Evolutionary conservation across 2,329 filamentous ascomycete species (phyloP).

Genomic region (Ploettnerulaceae sp.): DNA sequence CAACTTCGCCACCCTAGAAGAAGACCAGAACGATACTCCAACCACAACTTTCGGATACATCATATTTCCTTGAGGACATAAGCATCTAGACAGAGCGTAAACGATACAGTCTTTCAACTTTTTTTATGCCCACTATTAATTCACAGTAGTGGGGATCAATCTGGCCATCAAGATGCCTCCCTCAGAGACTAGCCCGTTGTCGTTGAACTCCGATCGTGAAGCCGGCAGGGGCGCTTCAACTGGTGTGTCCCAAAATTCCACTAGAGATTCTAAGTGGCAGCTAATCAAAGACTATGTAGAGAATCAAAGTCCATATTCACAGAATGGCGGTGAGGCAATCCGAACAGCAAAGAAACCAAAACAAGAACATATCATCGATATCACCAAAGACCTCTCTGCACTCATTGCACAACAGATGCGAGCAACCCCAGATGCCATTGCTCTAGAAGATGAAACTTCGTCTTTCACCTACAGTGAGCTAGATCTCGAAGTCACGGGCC

Average conservation of each 20-base stretch:
- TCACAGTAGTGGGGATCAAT: not conserved
- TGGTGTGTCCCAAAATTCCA: slow-evolving; percentile 3
- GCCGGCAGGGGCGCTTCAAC: slow-evolving; percentile 2
- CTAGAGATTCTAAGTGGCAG: slow-evolving; percentile 10
- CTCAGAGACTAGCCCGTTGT: slow-evolving; percentile 10
- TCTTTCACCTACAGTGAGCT: slow-evolving; percentile 70
- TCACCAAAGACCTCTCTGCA: slow-evolving; percentile 64
- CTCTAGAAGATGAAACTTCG: slow-evolving; percentile 64
- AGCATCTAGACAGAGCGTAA: not conserved
- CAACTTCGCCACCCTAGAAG: too few species aligned
- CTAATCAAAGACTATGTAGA: slow-evolving; percentile 1
- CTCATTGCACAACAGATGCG: slow-evolving; percentile 66
- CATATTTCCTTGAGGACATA: not conserved
- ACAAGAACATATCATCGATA: slow-evolving; percentile 63
- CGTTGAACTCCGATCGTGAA: slow-evolving; percentile 8
- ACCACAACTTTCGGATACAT: too few species aligned
- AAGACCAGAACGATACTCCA: too few species aligned
- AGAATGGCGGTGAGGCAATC: slow-evolving; percentile 8
- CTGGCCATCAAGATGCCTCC: slow-evolving; percentile 11
- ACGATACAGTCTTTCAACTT: not conserved
- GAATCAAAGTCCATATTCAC: slow-evolving; percentile 1
- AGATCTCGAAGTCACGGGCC: slow-evolving; percentile 59
- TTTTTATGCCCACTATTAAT: not conserved
- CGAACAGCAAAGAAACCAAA: slow-evolving; percentile 25
- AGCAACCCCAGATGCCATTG: slow-evolving; percentile 62